phyloP scores from a whole-genome alignment of 352 stramenopile species.

The Phytopythium mirpurense region DNA sequence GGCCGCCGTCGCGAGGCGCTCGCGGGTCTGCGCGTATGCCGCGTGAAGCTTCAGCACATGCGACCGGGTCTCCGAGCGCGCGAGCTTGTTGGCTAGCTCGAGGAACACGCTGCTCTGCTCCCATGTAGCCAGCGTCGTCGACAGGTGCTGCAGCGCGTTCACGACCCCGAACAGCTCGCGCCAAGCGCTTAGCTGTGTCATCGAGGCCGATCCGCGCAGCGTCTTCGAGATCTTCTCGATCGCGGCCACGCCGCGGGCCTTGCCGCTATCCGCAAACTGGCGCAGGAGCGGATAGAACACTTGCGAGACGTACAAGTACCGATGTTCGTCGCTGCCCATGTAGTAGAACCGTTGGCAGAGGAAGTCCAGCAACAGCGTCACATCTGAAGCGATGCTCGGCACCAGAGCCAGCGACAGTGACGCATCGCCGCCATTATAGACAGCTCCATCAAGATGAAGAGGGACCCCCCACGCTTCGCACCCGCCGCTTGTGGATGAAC shows the following conservation, averaged over 20 bases:
- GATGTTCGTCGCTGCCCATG: constrained; percentile 59
- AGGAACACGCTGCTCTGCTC: constrained; percentile 68
- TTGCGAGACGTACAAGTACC: constrained; percentile 76
- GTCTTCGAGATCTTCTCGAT: constrained; percentile 6
- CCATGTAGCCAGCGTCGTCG: constrained; percentile 37
- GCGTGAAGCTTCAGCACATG: constrained; percentile 61
- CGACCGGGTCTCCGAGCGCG: constrained; percentile 44
- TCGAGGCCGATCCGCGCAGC: neutral
- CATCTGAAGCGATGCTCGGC: constrained; percentile 24
- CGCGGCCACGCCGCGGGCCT: constrained; percentile 17
- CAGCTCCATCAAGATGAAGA: neutral
- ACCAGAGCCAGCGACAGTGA: constrained; percentile 7
- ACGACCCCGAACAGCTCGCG: constrained; percentile 37
- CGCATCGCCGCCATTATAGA: neutral
- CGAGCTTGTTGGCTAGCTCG: constrained; percentile 53
- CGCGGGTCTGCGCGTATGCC: constrained; percentile 40
- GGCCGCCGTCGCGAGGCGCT: constrained; percentile 38
- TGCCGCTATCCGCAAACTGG: constrained; percentile 24
- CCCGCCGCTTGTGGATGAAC: constrained; percentile 5
- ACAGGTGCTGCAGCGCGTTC: constrained; percentile 42
- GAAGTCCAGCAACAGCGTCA: constrained; percentile 57
- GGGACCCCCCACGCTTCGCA: constrained; percentile 3
- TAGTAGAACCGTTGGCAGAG: constrained; percentile 55
- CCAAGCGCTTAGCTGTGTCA: constrained; percentile 8
- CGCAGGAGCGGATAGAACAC: constrained; percentile 51